Evolutionary conservation across 768 basidiomycete genomes (phyloP).

Genomic region (Obba rivulosa): DNA sequence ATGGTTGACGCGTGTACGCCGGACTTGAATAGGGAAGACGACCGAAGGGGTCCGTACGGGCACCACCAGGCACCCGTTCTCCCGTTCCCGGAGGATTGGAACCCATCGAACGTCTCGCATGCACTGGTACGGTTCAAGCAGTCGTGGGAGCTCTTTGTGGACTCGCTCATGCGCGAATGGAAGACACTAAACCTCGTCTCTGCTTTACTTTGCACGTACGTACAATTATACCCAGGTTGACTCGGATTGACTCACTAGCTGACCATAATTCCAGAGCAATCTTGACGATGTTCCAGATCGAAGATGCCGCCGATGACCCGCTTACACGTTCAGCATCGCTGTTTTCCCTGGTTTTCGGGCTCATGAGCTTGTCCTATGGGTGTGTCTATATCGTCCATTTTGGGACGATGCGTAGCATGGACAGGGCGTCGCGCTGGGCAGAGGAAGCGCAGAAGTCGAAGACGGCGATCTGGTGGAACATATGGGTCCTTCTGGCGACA

Average conservation of each 20-base stretch:
- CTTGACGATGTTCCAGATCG: slow-evolving; percentile 59
- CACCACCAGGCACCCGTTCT: slow-evolving; percentile 2
- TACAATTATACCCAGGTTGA: too few relatives aligned
- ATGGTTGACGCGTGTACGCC: slow-evolving; percentile 28
- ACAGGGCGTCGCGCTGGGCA: slow-evolving; percentile 67
- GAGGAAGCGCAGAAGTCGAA: slow-evolving; percentile 58
- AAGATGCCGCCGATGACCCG: slow-evolving; percentile 48
- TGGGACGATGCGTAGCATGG: slow-evolving; percentile 66
- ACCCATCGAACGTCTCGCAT: slow-evolving; percentile 48
- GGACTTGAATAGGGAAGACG: not conserved
- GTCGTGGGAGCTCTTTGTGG: slow-evolving; percentile 69
- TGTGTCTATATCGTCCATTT: slow-evolving; percentile 73
- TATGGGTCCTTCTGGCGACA: slow-evolving; percentile 64
- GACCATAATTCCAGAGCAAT: slow-evolving; percentile 46
- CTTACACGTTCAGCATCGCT: slow-evolving; percentile 58
- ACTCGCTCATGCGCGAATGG: slow-evolving; percentile 68
- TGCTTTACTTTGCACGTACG: slow-evolving; percentile 50
- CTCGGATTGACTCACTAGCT: too few relatives aligned
- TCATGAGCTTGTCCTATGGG: slow-evolving; percentile 70
- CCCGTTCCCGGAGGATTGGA: slow-evolving; percentile 34
- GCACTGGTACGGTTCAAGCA: slow-evolving; percentile 57
- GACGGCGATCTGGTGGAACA: slow-evolving; percentile 53
- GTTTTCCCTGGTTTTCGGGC: slow-evolving; percentile 57
- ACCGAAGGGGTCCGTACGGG: not conserved
- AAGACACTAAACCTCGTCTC: slow-evolving; percentile 74